Base-by-base conservation (phyloP, 768 basidiomycete genomes). In the Naganishia friedmannii region DNA sequence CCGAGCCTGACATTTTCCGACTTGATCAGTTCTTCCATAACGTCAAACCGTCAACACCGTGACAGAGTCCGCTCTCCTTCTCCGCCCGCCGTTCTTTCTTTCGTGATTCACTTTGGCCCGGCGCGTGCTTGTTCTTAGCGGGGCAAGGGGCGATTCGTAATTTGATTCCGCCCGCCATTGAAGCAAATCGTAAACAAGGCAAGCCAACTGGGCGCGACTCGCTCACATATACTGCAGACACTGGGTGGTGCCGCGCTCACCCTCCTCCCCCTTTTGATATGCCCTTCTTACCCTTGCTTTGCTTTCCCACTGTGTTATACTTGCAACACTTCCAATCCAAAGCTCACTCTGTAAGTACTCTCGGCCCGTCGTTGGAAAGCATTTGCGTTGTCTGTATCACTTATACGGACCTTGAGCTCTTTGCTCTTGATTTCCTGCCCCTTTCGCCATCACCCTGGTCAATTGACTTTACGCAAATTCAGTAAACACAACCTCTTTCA, bases 361-460 rank as follows among this genome's bases (percentile, higher is more conserved):
- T 63, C n/a, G 13, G 4, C 8, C 3, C 2, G 42, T 34, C 21
- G 12, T 63, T 26, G 10, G 42, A 34, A 28, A 2, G 10, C 12
- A 1, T 26, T 23, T 42, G 21, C n/a, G 3, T 63, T 26, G 23
- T 29, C 60, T 63, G 39, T 63, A 26, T 63, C 60, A 23, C 60
- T 63, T n/a, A 63, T 26, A 63, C 29, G n/a, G n/a, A n/a, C n/a
- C n/a, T n/a, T 42, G 60, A 63, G 60, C 60, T 63, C 37, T 45
- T 45, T 42, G 39, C 28, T 21, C 17, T 63, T 46, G 37, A 2
- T 17, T 45, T 46, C 4, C 17, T 29, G 29, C 39, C 32, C 39
- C 60, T 45, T 23, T 45, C 60, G 60, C 39, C 39, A 28, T 45
- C 60, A 29, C 34, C 17, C 42, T 26, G 10, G 39, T 2, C 4